Base-by-base conservation (phyloP, 1,284 basidiomycete species). In the Ceratorhiza oryzae-sativae region DNA sequence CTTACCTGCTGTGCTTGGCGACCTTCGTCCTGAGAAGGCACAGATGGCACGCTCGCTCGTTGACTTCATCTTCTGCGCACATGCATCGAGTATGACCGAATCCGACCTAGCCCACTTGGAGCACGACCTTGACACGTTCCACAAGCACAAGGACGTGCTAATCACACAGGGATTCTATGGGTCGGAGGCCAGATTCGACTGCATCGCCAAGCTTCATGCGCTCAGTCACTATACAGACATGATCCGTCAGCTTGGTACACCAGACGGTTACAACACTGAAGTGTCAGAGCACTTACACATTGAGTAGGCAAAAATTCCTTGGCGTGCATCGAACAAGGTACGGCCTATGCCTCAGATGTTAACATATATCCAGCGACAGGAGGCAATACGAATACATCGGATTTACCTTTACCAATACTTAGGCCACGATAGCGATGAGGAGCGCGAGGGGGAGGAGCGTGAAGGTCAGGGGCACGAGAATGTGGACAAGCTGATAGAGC, bases 111-210 rank as follows among this genome's bases (percentile, higher is more conserved):
- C 12, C 0, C 49, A 67, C 0, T 63, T 83, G 1, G 63, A 77
- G 0, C 62, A 72, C 0, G 76, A 78, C 0, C 75, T 79, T 1
- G 3, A 27, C 0, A 30, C 36, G 2, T 82, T 81, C 53, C 80
- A 82, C 61, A 71, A 61, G 0, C 76, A 80, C 73, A 80, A 80
- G 42, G 45, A 55, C 0, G 72, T 77, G 3, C 76, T 81, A 46
- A 39, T 78, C 0, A 73, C 78, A 4, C 73, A 78, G 4, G 79
- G 79, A 1, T 75, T 78, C 36, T 74, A 32, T 39, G 18, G 1
- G 53, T 32, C 32, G 15, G n/a, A 20, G 2, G 4, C 9, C 5
- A 10, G 6, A 39, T 68, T 68, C 39, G 27, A 68, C 27, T 12
- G 23, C 18, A 56, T 56, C n/a, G n/a, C 65, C 18, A 73, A 74